Conservation (phyloP, 140 eudicot species). For the Flaveria floridana region DNA sequence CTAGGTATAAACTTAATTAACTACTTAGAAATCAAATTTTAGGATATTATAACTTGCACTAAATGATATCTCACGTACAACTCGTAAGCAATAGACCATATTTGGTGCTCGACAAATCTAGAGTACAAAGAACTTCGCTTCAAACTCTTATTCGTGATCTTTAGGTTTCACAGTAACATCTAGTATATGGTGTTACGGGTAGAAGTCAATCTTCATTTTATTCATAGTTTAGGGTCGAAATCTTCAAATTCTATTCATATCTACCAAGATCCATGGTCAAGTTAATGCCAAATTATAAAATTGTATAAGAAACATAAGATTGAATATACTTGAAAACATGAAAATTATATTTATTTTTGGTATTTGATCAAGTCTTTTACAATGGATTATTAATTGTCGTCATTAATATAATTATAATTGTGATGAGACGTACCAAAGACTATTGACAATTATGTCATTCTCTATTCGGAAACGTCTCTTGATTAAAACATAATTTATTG, state of each 20-base stretch:
- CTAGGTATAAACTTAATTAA: too few relatives aligned
- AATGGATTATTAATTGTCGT: background rate
- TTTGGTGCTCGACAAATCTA: too few relatives aligned
- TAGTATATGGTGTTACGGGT: too few relatives aligned
- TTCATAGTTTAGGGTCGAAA: background rate
- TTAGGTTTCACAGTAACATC: too few relatives aligned
- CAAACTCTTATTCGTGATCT: too few relatives aligned
- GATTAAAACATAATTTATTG: background rate
- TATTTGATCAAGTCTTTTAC: background rate
- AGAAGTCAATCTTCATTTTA: too few relatives aligned
- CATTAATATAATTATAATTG: background rate
- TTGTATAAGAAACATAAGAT: background rate
- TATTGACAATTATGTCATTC: background rate
- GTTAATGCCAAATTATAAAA: background rate
- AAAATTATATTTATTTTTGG: background rate
- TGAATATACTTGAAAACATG: background rate
- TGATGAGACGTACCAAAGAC: background rate
- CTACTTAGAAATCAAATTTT: too few relatives aligned
- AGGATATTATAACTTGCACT: too few relatives aligned
- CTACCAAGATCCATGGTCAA: background rate
- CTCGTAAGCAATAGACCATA: too few relatives aligned
- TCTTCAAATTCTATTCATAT: background rate
- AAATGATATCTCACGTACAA: too few relatives aligned
- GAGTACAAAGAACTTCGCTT: too few relatives aligned
- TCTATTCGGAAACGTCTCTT: slow-evolving; percentile 11